Evolutionary conservation across 768 basidiomycete genomes (phyloP), one percentile per base, ranked within the genome.

Genomic region (Flagelloscypha sp.): DNA sequence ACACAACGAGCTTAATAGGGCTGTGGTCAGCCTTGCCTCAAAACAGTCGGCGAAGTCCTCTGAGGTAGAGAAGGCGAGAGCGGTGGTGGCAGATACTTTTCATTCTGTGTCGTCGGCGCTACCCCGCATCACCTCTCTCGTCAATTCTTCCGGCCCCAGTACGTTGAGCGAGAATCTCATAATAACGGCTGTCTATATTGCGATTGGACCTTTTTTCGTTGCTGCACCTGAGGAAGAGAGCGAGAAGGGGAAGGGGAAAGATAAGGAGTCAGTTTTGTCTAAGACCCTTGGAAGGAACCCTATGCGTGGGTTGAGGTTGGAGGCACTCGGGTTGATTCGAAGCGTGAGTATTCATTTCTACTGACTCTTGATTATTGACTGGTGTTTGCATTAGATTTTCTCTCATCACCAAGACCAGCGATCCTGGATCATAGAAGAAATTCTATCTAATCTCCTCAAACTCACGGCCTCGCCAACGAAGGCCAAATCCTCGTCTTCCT

Each of bases 351-450:
- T 18, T 35, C 7, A 36, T 25, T 33, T 17, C 7, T 33, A n/a
- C 35, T 24, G 37, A 36, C 17, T 4, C 41, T 25, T 28, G 22
- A 27, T 13, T n/a, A 23, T 29, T 33, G 18, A 20, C 25, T 22
- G n/a, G 8, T 16, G 32, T 22, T 25, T 25, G 22, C 8, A 30
- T 1, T 48, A 95, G 93, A 81, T 93, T 21, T 98, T 95, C 48
- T 86, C 87, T 9, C 84, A 82, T 43, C 80, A 97, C 50, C 79
- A 86, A 45, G 83, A 82, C 27, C 95, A 99, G 55, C 66, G 95
- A 7, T 78, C 82, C 1, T 95, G 92, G 92, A 94, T 98, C 43
- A 83, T 98, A n/a, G 93, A 98, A 53, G 95, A 98, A 57, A 93
- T 98, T 22, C 52, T 99, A 18, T 74, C 78, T 7, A 93, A 89